phyloP scores from a whole-genome alignment of 2,329 filamentous ascomycete species.

The Xylaria sp. region DNA sequence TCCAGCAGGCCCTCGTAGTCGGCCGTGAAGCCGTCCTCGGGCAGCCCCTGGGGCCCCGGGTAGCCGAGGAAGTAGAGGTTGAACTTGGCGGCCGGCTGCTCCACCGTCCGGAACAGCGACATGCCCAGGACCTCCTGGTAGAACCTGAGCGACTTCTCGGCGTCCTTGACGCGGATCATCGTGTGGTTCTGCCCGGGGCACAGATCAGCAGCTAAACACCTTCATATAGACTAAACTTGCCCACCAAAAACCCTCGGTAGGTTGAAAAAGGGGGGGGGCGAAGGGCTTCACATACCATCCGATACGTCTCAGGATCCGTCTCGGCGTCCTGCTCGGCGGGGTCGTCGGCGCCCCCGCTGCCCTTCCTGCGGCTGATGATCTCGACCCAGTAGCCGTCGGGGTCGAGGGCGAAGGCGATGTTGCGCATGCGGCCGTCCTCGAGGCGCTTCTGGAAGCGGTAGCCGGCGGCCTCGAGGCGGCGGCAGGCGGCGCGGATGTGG shows the following conservation, averaged over 20 bases:
- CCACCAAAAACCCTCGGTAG: too few species aligned
- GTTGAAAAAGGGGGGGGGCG: neutral
- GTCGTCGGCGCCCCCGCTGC: conserved; percentile 52
- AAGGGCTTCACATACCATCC: too few species aligned
- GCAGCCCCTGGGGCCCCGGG: conserved; percentile 55
- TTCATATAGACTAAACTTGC: too few species aligned
- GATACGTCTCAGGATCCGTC: conserved; percentile 76
- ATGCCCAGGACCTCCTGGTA: conserved; percentile 90
- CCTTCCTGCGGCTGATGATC: conserved; percentile 71
- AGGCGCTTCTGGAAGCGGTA: conserved; percentile 97
- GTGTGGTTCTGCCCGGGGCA: conserved; percentile 68
- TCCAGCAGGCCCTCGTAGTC: conserved; percentile 84
- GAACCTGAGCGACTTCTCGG: conserved; percentile 73
- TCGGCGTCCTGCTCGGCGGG: conserved; percentile 71
- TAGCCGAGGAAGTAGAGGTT: conserved; percentile 95
- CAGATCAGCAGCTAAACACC: conserved; percentile 3
- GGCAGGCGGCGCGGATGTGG: conserved; percentile 85
- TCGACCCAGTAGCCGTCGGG: conserved; percentile 90
- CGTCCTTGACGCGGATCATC: conserved; percentile 92
- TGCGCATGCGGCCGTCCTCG: conserved; percentile 80
- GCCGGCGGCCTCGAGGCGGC: conserved; percentile 84
- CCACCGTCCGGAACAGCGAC: conserved; percentile 73
- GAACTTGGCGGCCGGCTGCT: conserved; percentile 73
- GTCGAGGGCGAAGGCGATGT: conserved; percentile 89
- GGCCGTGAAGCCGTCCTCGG: conserved; percentile 59